Evolutionary conservation across 2,329 filamentous ascomycete species (phyloP), one percentile per base, ranked within the genome.

Genomic region (Arachnopeziza araneosa): DNA sequence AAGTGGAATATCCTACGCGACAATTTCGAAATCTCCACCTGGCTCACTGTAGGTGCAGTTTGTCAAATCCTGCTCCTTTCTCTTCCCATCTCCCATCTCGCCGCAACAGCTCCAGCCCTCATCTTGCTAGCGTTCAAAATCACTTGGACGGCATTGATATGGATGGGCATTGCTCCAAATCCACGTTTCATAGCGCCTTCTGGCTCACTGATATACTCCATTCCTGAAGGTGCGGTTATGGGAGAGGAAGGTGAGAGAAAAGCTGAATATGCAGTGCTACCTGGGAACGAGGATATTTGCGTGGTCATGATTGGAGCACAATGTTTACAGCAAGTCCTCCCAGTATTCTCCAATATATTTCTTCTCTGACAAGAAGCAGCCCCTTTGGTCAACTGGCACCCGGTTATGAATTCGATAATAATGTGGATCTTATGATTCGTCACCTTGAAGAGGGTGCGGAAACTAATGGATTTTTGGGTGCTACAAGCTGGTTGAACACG

Each of bases 1-100:
- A 56, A 56, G 32, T 51, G 55, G 55, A 56, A 56, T 32, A 44
- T 56, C 6, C 55, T 56, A 21, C 22, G 44, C 12, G 44, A 56
- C n/a, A 56, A 51, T 24, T 56, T 51, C 24, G 55, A 56, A 14
- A 19, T 56, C 44, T 56, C 55, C 24, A 56, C 48, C 2, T 30
- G 55, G 55, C 36, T 51, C 24, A 24, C 22, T 14, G 24, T 51
- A 19, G 55, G 48, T 24, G 55, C 48, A 17, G 12, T 14, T 44
- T 17, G 50, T 6, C 55, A 56, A 56, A 26, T 23, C 21, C 48
- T 51, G 2, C 17, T 51, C 10, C 51, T 22, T 51, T 21, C 23
- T 6, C 17, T 32, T 22, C 36, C 36, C 14, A 26, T 24, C 32
- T 50, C 23, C 6, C 10, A 9, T 21, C 2, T 26, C 22, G 19